Conservation (phyloP, 2,329 filamentous ascomycete species). For the Colletotrichum sp. region DNA sequence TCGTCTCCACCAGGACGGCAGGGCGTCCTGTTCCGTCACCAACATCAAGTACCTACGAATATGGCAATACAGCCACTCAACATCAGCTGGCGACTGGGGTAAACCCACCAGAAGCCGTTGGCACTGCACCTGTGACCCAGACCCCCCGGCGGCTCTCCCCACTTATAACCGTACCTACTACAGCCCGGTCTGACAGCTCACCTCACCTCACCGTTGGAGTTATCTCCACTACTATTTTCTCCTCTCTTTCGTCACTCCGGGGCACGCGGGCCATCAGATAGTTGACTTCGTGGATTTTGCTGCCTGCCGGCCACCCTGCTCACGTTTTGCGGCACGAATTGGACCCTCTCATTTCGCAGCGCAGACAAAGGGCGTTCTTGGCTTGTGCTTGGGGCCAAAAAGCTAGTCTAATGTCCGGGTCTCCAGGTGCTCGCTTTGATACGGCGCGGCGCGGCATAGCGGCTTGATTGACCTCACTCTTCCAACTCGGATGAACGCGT, state of each 20-base stretch:
- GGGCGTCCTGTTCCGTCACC: not conserved
- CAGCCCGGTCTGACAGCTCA: constrained; percentile 18
- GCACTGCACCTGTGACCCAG: not conserved
- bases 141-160: constrained; percentile 5
- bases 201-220: constrained; percentile 9
- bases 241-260: constrained; percentile 6
- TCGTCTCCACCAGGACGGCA: not conserved
- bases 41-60: not conserved
- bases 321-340: not conserved
- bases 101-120: not conserved
- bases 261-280: not conserved
- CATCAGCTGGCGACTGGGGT: not conserved
- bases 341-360: not conserved
- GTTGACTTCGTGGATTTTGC: not conserved
- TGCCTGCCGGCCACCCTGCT: not conserved
- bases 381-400: not conserved
- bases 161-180: constrained; percentile 21
- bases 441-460: not conserved
- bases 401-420: not conserved
- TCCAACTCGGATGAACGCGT: not conserved
- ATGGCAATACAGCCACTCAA: not conserved
- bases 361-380: not conserved
- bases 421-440: not conserved
- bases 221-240: constrained; percentile 6
- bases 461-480: not conserved